Evolutionary conservation across 805 yeast species (phyloP).

Genomic region (Kodamaea nitidulidarum): DNA sequence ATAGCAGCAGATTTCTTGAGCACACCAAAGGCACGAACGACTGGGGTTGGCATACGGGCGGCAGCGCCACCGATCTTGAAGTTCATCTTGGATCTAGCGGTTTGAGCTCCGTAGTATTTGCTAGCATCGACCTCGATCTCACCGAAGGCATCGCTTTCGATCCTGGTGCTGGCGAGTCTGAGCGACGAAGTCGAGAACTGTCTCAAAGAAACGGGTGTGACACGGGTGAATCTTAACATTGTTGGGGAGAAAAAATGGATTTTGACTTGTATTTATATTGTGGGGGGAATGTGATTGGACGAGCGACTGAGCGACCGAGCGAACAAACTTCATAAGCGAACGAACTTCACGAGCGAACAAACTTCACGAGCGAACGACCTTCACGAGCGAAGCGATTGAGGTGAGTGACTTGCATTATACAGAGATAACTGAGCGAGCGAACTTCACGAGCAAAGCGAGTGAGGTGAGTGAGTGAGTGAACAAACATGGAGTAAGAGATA

Average conservation of each 20-base stretch:
- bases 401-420: no score
- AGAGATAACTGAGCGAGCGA: no score
- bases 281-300: neutral
- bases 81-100: slow-evolving; percentile 88
- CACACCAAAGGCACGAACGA: slow-evolving; percentile 87
- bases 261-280: neutral
- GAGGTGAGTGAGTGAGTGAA: no score
- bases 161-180: slow-evolving; percentile 42
- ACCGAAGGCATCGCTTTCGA: slow-evolving; percentile 95
- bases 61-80: slow-evolving; percentile 93
- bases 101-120: slow-evolving; percentile 98
- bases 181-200: slow-evolving; percentile 23
- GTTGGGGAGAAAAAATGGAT: neutral
- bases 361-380: no score
- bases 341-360: no score
- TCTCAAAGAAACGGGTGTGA: neutral
- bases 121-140: slow-evolving; percentile 85
- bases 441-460: no score
- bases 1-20: slow-evolving; percentile 92
- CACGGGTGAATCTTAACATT: slow-evolving; percentile 1
- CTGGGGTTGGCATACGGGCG: slow-evolving; percentile 88
- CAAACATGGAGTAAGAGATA: no score
- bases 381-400: no score
- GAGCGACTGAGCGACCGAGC: no score
- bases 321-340: no score